A percentile compares a stretch with the other conserved stretches of the same genome.
Evolutionary conservation across 176 grass and related monocot species (phyloP).

Genomic region (Thinopyrum elongatum): DNA sequence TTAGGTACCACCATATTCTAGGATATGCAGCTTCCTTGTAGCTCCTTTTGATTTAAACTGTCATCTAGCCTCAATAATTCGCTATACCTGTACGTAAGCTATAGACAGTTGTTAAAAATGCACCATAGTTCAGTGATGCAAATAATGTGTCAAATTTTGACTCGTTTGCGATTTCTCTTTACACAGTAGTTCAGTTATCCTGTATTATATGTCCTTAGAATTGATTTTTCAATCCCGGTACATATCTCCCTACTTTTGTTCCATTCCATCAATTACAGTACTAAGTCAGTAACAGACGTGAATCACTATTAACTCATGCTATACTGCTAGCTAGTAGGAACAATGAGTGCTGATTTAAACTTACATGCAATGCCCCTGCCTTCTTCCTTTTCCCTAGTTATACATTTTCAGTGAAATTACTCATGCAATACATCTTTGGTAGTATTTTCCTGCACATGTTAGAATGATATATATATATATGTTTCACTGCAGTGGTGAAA

Average conservation of each 20-base stretch:
- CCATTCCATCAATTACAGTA: neutral
- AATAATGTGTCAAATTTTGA: neutral
- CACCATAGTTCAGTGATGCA: neutral
- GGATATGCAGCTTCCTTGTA: neutral
- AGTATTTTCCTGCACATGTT: neutral
- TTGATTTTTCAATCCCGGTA: neutral
- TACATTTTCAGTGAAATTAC: neutral
- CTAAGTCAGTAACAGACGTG: neutral
- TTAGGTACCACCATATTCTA: neutral
- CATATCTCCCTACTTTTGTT: constrained; percentile 18
- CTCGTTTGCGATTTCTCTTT: neutral
- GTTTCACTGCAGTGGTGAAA: constrained; percentile 67
- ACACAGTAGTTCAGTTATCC: neutral
- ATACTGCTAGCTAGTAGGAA: neutral
- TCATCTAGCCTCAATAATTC: neutral
- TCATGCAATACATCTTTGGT: neutral
- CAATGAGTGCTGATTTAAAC: neutral
- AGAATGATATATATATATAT: constrained; percentile 20
- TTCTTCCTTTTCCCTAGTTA: neutral
- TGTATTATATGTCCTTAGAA: neutral
- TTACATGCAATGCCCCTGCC: neutral
- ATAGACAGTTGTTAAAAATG: neutral
- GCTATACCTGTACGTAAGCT: neutral
- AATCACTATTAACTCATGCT: neutral
- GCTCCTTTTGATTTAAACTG: neutral